Base-by-base conservation (phyloP, 2,329 filamentous ascomycete genomes). In the Diaporthe sp. region DNA sequence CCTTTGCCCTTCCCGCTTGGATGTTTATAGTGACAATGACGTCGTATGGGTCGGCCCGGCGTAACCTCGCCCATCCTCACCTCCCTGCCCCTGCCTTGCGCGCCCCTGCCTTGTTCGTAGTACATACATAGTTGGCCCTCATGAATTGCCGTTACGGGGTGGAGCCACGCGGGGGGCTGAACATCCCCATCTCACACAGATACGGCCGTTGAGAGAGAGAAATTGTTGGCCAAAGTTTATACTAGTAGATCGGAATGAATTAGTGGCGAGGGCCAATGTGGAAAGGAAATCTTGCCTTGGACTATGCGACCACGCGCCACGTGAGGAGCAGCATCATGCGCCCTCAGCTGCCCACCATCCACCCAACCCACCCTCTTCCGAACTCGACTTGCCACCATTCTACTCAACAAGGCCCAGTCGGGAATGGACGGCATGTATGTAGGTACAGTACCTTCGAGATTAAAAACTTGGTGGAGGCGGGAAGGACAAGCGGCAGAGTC, bases 21-120 rank as follows among this genome's bases (percentile, higher is more conserved):
- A 50, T 50, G 25, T 47, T 52, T 52, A 67, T 50, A 52, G 42
- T 50, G 28, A 25, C 42, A 47, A 67, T 67, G 64, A 67, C 64
- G 64, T 67, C 64, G 19, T 67, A 54, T 67, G 64, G 64, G 33
- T 52, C 64, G 64, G 64, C 30, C 45, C 64, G 64, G 64, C 28
- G 25, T 28, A 30, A 7, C 28, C 22, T 67, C 22, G n/a, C n/a
- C 35, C 19, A 61, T 33, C n/a, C 13, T 17, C 2, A 28, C 35
- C 15, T 8, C 6, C 33, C 35, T 25, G 15, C n/a, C 19, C 38
- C 7, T 19, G 10, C 33, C 28, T n/a, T 22, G 13, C 58, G 7
- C 12, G 12, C 13, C 10, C 8, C 35, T 38, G 35, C 35, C 38
- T 13, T 45, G 58, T 8, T 13, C n/a, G n/a, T n/a, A n/a, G n/a